phyloP scores from a whole-genome alignment of 2,329 filamentous ascomycete species.

The Plectosphaerella plurivora region DNA sequence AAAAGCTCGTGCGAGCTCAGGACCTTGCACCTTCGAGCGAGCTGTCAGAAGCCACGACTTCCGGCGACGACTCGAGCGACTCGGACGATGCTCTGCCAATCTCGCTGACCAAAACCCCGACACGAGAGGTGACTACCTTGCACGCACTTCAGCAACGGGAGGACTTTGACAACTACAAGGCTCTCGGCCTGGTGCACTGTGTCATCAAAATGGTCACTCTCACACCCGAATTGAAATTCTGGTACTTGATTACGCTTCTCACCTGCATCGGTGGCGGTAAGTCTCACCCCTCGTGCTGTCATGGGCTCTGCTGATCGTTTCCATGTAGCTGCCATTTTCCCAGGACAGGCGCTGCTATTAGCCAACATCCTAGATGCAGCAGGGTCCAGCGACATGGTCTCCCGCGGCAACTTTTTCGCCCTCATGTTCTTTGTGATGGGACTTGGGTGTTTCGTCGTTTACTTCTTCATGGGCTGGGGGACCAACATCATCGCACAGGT shows the following conservation, averaged over 20 bases:
- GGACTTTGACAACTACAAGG: neutral
- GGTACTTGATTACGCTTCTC: neutral
- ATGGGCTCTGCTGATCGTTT: too few species aligned
- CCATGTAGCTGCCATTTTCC: neutral
- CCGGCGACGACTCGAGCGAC: neutral
- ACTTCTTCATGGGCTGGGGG: slow-evolving; percentile 14
- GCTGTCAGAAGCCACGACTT: neutral
- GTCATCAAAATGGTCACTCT: neutral
- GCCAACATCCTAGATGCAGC: neutral
- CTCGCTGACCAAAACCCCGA: neutral
- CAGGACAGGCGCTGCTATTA: neutral
- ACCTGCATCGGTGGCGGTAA: slow-evolving; percentile 2
- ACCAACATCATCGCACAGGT: slow-evolving; percentile 7
- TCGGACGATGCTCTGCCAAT: too few species aligned
- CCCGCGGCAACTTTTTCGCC: slow-evolving; percentile 32
- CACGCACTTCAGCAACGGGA: neutral
- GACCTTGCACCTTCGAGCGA: neutral
- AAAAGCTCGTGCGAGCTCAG: neutral
- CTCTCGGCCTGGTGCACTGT: neutral
- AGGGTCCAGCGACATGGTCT: neutral
- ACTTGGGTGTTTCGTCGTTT: slow-evolving; percentile 14
- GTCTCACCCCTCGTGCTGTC: neutral
- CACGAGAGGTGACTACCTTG: neutral
- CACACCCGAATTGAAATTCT: neutral
- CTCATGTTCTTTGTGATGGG: slow-evolving; percentile 24